Evolutionary conservation across 306 rosid genomes (phyloP).

Genomic region (Quercus ilex): DNA sequence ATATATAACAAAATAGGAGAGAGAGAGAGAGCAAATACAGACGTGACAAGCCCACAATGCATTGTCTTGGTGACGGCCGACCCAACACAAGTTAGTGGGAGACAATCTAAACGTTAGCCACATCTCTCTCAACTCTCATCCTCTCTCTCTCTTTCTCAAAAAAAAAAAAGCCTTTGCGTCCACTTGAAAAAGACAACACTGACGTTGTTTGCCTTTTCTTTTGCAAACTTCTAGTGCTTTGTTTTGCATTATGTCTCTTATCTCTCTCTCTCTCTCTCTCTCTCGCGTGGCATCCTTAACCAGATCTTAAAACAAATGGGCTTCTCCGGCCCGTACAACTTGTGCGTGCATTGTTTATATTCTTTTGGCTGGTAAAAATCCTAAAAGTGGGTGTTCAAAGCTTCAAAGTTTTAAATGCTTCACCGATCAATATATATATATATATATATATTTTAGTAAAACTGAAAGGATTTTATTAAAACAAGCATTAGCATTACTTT

Average conservation of each 20-base stretch:
- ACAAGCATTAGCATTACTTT: no score
- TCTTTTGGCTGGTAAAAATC: conserved; percentile 9
- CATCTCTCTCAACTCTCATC: not conserved
- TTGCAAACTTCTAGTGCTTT: conserved; percentile 31
- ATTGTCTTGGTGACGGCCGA: conserved; percentile 60
- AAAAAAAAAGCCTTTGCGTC: not conserved
- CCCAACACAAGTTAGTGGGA: conserved; percentile 63
- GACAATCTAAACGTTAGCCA: conserved; percentile 46
- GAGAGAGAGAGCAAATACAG: conserved; percentile 18
- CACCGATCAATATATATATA: not conserved
- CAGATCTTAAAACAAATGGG: conserved; percentile 13
- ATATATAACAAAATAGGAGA: not conserved
- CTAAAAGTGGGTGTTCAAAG: conserved; percentile 24
- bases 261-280: not conserved
- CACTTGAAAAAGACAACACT: conserved; percentile 30
- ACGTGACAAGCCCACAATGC: conserved; percentile 53
- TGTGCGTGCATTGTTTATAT: conserved; percentile 33
- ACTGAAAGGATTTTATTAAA: no score
- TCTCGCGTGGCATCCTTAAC: conserved; percentile 6
- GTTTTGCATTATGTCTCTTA: conserved; percentile 14
- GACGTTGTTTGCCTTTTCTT: conserved; percentile 44
- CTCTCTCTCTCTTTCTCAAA: not conserved
- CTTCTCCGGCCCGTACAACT: conserved; percentile 29
- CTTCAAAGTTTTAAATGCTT: not conserved
- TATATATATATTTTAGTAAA: no score